Percentiles rank a stretch among this genome's conserved stretches.
phyloP scores from a whole-genome alignment of 768 basidiomycete genomes.

The Holtermannia corniformis region DNA sequence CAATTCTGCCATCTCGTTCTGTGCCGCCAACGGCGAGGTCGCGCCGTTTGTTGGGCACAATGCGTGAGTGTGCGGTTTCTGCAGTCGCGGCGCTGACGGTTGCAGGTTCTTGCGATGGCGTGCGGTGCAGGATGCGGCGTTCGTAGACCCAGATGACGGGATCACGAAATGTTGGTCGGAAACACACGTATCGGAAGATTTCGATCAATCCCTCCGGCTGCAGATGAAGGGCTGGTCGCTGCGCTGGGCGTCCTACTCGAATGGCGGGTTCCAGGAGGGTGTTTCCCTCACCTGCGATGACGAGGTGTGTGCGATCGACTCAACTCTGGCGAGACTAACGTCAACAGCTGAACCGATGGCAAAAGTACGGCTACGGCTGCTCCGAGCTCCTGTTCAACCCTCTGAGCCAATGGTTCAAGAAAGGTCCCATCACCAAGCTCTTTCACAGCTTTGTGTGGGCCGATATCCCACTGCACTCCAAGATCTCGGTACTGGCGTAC shows the following conservation, averaged over 20 bases:
- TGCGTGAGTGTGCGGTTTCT: slow-evolving; percentile 2
- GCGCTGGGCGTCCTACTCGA: slow-evolving; percentile 64
- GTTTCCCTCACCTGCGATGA: slow-evolving; percentile 83
- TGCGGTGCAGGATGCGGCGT: slow-evolving; percentile 71
- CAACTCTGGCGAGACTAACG: neutral
- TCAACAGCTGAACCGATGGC: slow-evolving; percentile 62
- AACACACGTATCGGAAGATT: slow-evolving; percentile 60
- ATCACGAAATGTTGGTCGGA: slow-evolving; percentile 73
- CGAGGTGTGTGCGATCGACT: slow-evolving; percentile 48
- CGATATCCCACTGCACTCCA: slow-evolving; percentile 49
- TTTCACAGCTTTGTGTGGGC: slow-evolving; percentile 40
- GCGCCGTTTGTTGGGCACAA: slow-evolving; percentile 34
- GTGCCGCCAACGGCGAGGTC: slow-evolving; percentile 38
- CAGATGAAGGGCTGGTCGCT: slow-evolving; percentile 49
- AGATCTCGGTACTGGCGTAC: slow-evolving; percentile 53
- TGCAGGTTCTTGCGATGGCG: slow-evolving; percentile 72
- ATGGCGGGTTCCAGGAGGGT: slow-evolving; percentile 83
- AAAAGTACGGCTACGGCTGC: slow-evolving; percentile 49
- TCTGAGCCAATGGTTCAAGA: slow-evolving; percentile 61
- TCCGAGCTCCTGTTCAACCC: slow-evolving; percentile 71
- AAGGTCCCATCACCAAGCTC: slow-evolving; percentile 62
- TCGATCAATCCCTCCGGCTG: slow-evolving; percentile 41
- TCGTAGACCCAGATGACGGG: slow-evolving; percentile 58
- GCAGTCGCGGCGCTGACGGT: slow-evolving; percentile 9
- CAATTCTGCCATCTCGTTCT: slow-evolving; percentile 47